A percentile compares a stretch with the other conserved stretches of the same genome.
These are phyloP conservation scores for Chlamydomonas sp. DNA, from an alignment of 139 green algal genomes.

Conservation along the genomic window DNA sequence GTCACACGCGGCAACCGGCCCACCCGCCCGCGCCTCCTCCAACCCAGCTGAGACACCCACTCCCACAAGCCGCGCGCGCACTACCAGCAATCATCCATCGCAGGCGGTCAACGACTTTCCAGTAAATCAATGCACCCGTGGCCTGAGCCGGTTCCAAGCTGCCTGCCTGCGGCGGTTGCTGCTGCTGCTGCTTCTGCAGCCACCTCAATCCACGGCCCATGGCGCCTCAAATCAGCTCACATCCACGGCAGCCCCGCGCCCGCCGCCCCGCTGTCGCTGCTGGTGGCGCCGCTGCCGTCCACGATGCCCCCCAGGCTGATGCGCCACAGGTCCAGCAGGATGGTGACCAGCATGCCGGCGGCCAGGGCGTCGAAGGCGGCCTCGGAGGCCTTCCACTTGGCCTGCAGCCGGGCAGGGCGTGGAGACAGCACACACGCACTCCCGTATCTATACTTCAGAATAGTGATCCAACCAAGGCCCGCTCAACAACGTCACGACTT, in stretches of 20 bases:
- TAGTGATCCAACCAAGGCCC: not conserved
- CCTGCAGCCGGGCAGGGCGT: not conserved
- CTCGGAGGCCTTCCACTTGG: conserved; percentile 62
- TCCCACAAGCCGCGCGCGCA: no score
- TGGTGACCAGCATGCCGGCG: conserved; percentile 94
- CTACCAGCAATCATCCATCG: no score
- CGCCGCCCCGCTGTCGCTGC: not conserved
- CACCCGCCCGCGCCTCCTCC: no score
- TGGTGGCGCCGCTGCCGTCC: not conserved
- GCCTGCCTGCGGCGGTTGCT: no score
- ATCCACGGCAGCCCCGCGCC: conserved; percentile 38
- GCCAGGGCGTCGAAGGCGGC: conserved; percentile 71
- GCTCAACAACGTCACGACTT: no score
- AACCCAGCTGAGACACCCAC: no score
- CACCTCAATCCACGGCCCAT: no score
- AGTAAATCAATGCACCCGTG: no score
- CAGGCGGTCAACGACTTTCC: no score
- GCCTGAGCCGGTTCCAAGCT: no score
- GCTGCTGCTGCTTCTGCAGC: no score
- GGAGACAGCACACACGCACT: not conserved
- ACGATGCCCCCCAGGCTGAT: conserved; percentile 82
- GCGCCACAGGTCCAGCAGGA: conserved; percentile 94
- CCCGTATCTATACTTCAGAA: not conserved
- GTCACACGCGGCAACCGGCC: no score
- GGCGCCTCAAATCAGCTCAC: not conserved